Conservation (phyloP, 2,329 filamentous ascomycete genomes). For the Hypomyces perniciosus region DNA sequence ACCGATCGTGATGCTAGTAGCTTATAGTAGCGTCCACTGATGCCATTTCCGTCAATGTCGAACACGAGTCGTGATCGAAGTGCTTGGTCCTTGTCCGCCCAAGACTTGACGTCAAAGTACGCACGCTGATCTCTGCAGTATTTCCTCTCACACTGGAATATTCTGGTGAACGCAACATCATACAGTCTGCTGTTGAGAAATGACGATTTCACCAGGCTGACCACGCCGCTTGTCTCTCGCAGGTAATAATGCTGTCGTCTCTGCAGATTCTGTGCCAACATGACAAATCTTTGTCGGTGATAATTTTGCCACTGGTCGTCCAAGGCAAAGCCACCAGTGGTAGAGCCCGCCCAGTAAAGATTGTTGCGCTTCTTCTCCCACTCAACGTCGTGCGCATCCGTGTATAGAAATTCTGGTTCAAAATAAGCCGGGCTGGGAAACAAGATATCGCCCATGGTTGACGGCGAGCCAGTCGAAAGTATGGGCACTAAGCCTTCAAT, state of each 20-base stretch:
- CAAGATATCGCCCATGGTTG: slow-evolving; percentile 46
- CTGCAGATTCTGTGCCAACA: slow-evolving; percentile 29
- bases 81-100: slow-evolving; percentile 30
- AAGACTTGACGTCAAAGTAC: slow-evolving; percentile 26
- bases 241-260: slow-evolving; percentile 28
- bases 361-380: slow-evolving; percentile 46
- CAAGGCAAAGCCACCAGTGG: slow-evolving; percentile 40
- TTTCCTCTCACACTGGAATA: slow-evolving; percentile 38
- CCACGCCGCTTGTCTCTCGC: slow-evolving; percentile 12
- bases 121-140: slow-evolving; percentile 31
- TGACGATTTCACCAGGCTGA: slow-evolving; percentile 18
- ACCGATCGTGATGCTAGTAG: slow-evolving; percentile 41
- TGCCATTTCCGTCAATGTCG: slow-evolving; percentile 52
- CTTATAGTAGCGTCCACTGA: slow-evolving; percentile 47
- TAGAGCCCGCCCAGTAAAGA: slow-evolving; percentile 53
- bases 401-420: slow-evolving; percentile 37
- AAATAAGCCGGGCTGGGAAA: slow-evolving; percentile 46
- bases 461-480: slow-evolving; percentile 38
- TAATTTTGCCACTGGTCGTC: slow-evolving; percentile 33
- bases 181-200: slow-evolving; percentile 35
- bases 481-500: slow-evolving; percentile 39
- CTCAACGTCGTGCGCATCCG: slow-evolving; percentile 31
- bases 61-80: slow-evolving; percentile 38
- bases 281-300: slow-evolving; percentile 44
- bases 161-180: slow-evolving; percentile 39